Evolutionary conservation across 2,329 filamentous ascomycete species (phyloP).

Genomic region (Pestalotiopsis sp.): DNA sequence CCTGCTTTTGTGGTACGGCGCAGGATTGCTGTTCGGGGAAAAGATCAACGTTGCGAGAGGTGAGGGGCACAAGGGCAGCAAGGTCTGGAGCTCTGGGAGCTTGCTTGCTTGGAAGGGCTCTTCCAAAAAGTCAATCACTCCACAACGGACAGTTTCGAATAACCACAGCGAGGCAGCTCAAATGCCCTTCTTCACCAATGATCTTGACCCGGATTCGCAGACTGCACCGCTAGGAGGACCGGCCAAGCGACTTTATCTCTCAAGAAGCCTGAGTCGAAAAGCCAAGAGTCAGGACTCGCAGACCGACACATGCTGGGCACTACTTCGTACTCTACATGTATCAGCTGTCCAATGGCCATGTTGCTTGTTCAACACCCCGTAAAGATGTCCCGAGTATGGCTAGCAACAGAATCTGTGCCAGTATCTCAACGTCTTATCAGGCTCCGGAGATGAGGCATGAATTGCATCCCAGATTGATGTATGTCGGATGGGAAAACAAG

Average conservation of each 20-base stretch:
- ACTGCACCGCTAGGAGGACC: too few species aligned
- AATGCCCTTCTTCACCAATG: too few species aligned
- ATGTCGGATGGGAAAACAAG: not conserved
- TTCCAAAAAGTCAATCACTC: not conserved
- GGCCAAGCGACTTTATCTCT: too few species aligned
- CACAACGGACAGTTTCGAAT: too few species aligned
- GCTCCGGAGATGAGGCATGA: not conserved
- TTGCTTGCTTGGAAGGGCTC: not conserved
- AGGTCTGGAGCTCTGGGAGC: not conserved
- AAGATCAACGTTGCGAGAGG: not conserved
- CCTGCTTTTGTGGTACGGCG: constrained; percentile 4
- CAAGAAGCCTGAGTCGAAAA: too few species aligned
- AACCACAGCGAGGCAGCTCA: too few species aligned
- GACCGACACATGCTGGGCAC: too few species aligned
- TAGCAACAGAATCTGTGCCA: not conserved
- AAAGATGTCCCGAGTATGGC: not conserved
- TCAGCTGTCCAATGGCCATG: not conserved
- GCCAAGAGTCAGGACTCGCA: too few species aligned
- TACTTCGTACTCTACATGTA: too few species aligned
- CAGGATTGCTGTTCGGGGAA: not conserved
- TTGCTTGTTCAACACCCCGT: not conserved
- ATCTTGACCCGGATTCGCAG: too few species aligned
- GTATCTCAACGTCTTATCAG: not conserved
- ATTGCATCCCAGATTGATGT: not conserved
- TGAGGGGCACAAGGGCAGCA: not conserved